These are phyloP conservation scores for Tagetes patula DNA, from an alignment of 129 eudicot species.

Conservation along the genomic window DNA sequence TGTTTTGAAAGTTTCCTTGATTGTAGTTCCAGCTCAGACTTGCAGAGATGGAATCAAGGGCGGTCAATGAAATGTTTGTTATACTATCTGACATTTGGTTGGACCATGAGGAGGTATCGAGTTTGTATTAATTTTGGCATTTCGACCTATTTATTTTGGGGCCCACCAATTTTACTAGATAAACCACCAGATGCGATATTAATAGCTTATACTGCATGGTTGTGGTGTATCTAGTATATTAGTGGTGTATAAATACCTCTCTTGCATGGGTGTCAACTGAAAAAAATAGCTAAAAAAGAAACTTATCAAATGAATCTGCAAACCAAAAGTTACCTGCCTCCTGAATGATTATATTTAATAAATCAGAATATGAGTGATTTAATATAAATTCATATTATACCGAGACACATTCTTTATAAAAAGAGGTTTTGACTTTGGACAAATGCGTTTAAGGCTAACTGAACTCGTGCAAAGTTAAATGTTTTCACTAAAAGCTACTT, in stretches of 20 bases:
- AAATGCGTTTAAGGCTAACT: background rate
- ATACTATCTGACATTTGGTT: conserved; percentile 87
- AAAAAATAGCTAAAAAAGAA: background rate
- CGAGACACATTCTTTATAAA: background rate
- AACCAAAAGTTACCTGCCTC: background rate
- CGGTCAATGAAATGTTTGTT: conserved; percentile 94
- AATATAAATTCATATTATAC: background rate
- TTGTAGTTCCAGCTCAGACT: conserved; percentile 55
- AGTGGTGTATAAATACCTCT: background rate
- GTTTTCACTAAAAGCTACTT: background rate
- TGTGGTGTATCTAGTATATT: conserved; percentile 5
- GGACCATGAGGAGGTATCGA: conserved; percentile 73
- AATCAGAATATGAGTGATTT: background rate
- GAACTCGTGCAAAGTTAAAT: background rate
- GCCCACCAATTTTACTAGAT: background rate
- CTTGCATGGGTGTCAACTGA: background rate
- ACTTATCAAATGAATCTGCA: background rate
- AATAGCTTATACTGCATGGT: background rate
- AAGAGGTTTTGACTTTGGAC: background rate
- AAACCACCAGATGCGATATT: background rate
- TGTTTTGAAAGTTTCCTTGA: conserved; percentile 40
- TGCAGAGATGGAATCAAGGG: conserved; percentile 69
- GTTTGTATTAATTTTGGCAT: conserved; percentile 6
- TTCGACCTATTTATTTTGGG: background rate
- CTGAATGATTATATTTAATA: background rate